These are phyloP conservation scores for Chaetoscypha palmicola DNA, from an alignment of 2,329 filamentous ascomycete species.

Conservation along the genomic window DNA sequence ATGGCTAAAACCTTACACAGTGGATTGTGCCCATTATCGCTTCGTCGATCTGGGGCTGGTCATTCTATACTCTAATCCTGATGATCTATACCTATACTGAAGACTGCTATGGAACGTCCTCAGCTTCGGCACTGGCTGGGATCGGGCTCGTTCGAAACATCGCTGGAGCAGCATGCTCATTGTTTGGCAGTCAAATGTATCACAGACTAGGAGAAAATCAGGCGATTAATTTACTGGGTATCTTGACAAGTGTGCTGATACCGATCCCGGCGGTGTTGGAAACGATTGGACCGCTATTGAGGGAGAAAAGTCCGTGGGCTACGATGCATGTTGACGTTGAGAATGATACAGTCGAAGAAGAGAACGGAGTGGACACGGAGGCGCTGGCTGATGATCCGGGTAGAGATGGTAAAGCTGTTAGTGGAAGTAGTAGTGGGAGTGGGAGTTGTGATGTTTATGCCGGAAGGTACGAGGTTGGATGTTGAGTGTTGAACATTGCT, in stretches of 20 bases:
- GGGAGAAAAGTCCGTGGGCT: background rate
- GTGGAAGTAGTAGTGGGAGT: too few species aligned
- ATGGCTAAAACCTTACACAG: background rate
- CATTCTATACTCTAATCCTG: constrained; percentile 43
- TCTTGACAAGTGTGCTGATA: background rate
- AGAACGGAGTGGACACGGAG: background rate
- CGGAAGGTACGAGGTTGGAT: too few species aligned
- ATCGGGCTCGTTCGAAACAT: background rate
- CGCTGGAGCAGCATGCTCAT: background rate
- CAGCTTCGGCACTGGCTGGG: constrained; percentile 35
- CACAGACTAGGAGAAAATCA: background rate
- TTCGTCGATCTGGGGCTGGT: constrained; percentile 42
- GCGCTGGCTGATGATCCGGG: background rate
- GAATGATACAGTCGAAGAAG: background rate
- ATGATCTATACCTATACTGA: constrained; percentile 43
- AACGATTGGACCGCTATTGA: background rate
- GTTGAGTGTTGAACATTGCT: too few species aligned
- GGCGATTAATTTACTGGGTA: background rate
- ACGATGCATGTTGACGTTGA: background rate
- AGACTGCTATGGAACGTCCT: constrained; percentile 39
- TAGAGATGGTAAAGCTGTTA: too few species aligned
- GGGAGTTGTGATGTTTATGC: too few species aligned
- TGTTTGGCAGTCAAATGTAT: background rate
- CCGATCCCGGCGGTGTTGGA: background rate
- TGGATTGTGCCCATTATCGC: constrained; percentile 43